Conservation (phyloP, 495 filamentous ascomycete genomes). For the Echria macrotheca region DNA sequence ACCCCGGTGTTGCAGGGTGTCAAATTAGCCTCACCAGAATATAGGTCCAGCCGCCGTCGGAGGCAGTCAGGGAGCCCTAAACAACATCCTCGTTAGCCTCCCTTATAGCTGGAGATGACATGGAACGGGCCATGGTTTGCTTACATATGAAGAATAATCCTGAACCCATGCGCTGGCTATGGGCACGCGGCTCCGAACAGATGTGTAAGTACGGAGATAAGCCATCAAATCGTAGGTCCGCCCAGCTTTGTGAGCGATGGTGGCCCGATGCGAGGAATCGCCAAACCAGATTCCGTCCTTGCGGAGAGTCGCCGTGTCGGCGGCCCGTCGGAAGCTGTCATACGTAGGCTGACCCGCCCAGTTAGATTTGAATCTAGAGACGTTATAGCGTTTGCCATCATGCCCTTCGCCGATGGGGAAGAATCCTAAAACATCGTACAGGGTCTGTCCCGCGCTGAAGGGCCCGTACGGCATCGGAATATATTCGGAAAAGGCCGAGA, state of each 20-base stretch:
- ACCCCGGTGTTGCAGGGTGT: not conserved
- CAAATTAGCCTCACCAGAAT: slow-evolving; percentile 33
- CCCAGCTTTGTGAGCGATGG: slow-evolving; percentile 53
- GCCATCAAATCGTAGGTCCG: slow-evolving; percentile 48
- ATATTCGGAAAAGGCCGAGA: too few species aligned
- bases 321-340: slow-evolving; percentile 48
- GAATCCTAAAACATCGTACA: not conserved
- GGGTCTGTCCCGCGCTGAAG: not conserved
- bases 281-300: slow-evolving; percentile 67
- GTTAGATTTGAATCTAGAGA: not conserved
- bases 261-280: slow-evolving; percentile 48
- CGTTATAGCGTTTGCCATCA: not conserved
- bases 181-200: slow-evolving; percentile 53
- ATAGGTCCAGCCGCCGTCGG: slow-evolving; percentile 42
- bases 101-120: too few species aligned
- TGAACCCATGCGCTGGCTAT: slow-evolving; percentile 54
- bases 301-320: slow-evolving; percentile 40
- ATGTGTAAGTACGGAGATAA: slow-evolving; percentile 59
- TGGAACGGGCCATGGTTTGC: too few species aligned
- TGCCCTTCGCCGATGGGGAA: not conserved
- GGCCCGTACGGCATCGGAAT: not conserved
- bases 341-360: slow-evolving; percentile 20
- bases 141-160: too few species aligned
- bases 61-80: too few species aligned
- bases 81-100: too few species aligned